A percentile compares a stretch with the other conserved stretches of the same genome.
phyloP scores from a whole-genome alignment of 352 stramenopile genomes.

The Plasmopara muralis region DNA sequence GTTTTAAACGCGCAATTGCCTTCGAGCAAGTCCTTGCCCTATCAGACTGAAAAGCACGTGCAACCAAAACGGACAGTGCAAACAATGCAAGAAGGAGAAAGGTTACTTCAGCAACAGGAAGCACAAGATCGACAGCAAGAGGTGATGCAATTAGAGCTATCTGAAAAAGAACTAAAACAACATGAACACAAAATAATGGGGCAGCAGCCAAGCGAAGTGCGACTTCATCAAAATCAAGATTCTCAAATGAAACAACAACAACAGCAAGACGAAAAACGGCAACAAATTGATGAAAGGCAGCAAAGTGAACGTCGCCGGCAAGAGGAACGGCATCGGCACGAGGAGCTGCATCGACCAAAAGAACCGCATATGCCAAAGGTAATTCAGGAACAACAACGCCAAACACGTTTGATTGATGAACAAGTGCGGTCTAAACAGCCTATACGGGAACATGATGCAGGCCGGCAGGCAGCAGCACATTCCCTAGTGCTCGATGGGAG shows the following conservation, averaged over 20 bases:
- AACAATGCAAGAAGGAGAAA: slow-evolving; percentile 7
- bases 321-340: neutral
- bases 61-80: slow-evolving; percentile 2
- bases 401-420: slow-evolving; percentile 18
- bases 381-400: slow-evolving; percentile 11
- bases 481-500: slow-evolving; percentile 10
- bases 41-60: slow-evolving; percentile 9
- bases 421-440: slow-evolving; percentile 10
- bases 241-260: neutral
- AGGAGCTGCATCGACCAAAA: slow-evolving; percentile 4
- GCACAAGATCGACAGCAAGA: slow-evolving; percentile 11
- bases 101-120: slow-evolving; percentile 6
- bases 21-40: slow-evolving; percentile 9
- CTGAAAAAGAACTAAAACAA: slow-evolving; percentile 14
- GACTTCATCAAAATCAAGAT: neutral
- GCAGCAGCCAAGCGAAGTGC: slow-evolving; percentile 4
- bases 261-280: slow-evolving; percentile 1
- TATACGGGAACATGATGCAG: slow-evolving; percentile 10
- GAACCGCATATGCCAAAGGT: slow-evolving; percentile 6
- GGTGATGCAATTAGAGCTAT: slow-evolving; percentile 5
- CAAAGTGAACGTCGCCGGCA: slow-evolving; percentile 6
- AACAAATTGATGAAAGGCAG: slow-evolving; percentile 2
- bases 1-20: slow-evolving; percentile 6
- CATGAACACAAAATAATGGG: slow-evolving; percentile 1
- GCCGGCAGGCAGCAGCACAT: slow-evolving; percentile 12